Percentiles rank a stretch among this genome's conserved stretches.
phyloP scores from a whole-genome alignment of 225 moss, liverwort and hornwort species.

The Straminergon stramineum region DNA sequence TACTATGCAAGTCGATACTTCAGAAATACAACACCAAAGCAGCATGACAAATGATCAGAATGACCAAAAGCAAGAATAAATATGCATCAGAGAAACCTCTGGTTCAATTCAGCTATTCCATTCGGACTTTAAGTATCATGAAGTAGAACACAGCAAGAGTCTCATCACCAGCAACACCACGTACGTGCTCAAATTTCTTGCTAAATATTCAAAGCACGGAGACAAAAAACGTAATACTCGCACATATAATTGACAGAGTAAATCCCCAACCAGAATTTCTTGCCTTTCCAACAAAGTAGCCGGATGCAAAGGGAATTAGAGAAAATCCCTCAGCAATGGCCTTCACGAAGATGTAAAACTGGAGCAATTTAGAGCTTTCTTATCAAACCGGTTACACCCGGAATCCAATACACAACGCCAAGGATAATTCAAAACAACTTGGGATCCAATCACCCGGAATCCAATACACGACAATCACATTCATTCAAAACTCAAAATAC shows the following conservation, averaged over 20 bases:
- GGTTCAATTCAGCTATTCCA: background rate
- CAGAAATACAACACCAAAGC: conserved; percentile 19
- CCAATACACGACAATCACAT: too few species aligned
- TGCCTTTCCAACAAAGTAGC: too few species aligned
- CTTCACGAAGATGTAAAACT: too few species aligned
- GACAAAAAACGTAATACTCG: background rate
- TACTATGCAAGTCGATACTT: conserved; percentile 76
- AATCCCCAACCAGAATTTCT: conserved; percentile 20
- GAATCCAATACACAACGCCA: too few species aligned
- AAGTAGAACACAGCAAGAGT: background rate
- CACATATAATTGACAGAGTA: background rate
- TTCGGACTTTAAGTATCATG: background rate
- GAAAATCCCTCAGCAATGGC: too few species aligned
- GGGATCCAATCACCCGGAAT: too few species aligned
- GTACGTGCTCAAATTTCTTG: background rate
- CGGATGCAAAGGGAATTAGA: too few species aligned
- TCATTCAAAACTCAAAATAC: too few species aligned
- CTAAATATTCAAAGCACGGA: background rate
- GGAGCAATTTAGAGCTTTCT: too few species aligned
- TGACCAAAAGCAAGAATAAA: background rate
- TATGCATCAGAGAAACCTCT: background rate
- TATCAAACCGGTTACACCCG: too few species aligned
- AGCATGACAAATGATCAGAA: background rate
- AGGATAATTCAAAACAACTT: too few species aligned
- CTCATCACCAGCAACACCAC: background rate